A percentile compares a stretch with the other conserved stretches of the same genome.
Evolutionary conservation across 257 asterid species (phyloP).

Genomic region (Rehmannia glutinosa): DNA sequence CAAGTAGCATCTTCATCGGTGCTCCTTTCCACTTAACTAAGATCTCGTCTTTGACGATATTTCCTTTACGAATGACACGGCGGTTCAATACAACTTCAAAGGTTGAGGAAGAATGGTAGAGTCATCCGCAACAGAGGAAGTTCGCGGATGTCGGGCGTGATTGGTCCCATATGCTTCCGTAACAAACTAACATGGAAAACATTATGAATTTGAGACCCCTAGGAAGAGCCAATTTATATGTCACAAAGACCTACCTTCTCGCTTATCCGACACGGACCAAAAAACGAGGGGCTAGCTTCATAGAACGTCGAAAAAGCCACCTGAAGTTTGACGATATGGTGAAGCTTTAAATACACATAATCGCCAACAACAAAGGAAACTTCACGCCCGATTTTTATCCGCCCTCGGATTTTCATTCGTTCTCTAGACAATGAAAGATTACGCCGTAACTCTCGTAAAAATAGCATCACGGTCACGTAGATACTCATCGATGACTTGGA

Average conservation of each 20-base stretch:
- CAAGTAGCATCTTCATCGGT: background rate
- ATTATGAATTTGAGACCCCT: background rate
- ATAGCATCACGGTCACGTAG: background rate
- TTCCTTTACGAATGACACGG: background rate
- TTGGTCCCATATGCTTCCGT: background rate
- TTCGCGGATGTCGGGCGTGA: background rate
- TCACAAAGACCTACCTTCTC: background rate
- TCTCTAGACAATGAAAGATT: no score
- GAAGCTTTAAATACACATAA: no score
- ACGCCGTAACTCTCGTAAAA: background rate
- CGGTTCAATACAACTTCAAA: background rate
- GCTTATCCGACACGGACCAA: background rate
- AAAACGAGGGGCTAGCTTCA: background rate
- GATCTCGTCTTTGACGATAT: background rate
- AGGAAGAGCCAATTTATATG: background rate
- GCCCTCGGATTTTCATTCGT: no score
- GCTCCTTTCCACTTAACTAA: background rate
- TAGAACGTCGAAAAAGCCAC: background rate
- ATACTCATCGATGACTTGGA: background rate
- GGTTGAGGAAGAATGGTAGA: slow-evolving; percentile 1
- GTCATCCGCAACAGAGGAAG: background rate
- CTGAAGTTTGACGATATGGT: background rate
- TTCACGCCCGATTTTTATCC: no score
- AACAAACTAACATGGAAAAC: slow-evolving; percentile 2
- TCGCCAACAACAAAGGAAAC: no score